Percentiles rank a stretch among this genome's conserved stretches.
These are phyloP conservation scores for Ophiostoma sp. DNA, from an alignment of 2,329 filamentous ascomycete species.

Conservation along the genomic window DNA sequence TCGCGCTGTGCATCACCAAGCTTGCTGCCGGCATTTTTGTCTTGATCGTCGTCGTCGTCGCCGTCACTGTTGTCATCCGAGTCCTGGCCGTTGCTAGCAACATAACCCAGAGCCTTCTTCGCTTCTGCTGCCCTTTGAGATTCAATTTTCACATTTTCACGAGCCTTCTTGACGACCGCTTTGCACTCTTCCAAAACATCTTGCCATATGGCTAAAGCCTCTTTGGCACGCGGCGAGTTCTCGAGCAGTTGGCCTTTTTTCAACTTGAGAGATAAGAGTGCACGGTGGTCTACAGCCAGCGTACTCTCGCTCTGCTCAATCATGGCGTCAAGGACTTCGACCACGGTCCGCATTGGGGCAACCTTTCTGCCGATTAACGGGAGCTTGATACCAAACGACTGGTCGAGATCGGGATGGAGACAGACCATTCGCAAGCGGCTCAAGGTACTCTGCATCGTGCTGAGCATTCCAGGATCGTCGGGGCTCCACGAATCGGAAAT, in stretches of 20 bases:
- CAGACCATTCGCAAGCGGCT: conserved; percentile 42
- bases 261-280: conserved; percentile 58
- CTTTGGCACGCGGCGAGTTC: conserved; percentile 61
- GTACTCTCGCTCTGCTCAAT: conserved; percentile 72
- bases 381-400: conserved; percentile 34
- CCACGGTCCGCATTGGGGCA: conserved; percentile 70
- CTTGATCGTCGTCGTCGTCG: conserved; percentile 35
- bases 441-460: conserved; percentile 75
- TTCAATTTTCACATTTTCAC: conserved; percentile 55
- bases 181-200: conserved; percentile 47
- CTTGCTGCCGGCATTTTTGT: conserved; percentile 35
- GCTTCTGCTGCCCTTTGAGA: conserved; percentile 30
- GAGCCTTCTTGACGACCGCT: conserved; percentile 56
- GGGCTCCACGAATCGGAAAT: conserved; percentile 58
- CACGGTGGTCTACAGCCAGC: conserved; percentile 64
- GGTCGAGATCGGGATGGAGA: conserved; percentile 76
- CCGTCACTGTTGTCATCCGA: conserved; percentile 36
- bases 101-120: not conserved
- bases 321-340: conserved; percentile 86
- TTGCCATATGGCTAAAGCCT: conserved; percentile 67
- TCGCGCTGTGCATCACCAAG: conserved; percentile 58
- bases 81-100: conserved; percentile 19
- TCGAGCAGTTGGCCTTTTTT: conserved; percentile 72
- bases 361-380: conserved; percentile 54
- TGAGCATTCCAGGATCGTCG: conserved; percentile 50